Evolutionary conservation across 2,329 filamentous ascomycete genomes (phyloP).

Genomic region (Chrysoporthe cubensis): DNA sequence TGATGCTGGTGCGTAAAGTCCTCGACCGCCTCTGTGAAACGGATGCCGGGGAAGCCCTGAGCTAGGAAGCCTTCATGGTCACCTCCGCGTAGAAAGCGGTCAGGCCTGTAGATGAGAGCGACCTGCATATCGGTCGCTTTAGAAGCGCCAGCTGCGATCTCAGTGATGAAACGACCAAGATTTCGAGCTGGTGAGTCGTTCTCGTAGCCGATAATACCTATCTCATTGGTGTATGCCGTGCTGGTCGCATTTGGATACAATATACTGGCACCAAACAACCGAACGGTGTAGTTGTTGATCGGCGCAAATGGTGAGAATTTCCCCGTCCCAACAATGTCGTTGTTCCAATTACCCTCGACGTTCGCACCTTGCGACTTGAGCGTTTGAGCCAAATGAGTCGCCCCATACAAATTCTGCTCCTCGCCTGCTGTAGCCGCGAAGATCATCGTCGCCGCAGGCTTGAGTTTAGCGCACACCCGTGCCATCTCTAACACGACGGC

Average conservation of each 20-base stretch:
- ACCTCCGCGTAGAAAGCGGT: constrained; percentile 59
- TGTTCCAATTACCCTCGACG: constrained; percentile 61
- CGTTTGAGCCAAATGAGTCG: constrained; percentile 54
- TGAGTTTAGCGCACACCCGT: constrained; percentile 51
- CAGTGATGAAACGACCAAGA: constrained; percentile 57
- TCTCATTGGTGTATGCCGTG: constrained; percentile 19
- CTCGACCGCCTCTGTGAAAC: constrained; percentile 63
- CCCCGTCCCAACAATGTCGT: constrained; percentile 60
- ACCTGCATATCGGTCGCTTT: constrained; percentile 57
- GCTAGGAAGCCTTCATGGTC: constrained; percentile 60
- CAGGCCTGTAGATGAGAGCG: constrained; percentile 58
- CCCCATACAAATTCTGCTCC: constrained; percentile 59
- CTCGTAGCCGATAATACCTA: constrained; percentile 46
- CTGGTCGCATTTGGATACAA: constrained; percentile 26
- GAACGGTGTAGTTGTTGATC: constrained; percentile 48
- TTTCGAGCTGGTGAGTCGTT: constrained; percentile 52
- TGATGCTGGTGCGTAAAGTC: constrained; percentile 63
- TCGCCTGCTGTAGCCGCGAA: constrained; percentile 62
- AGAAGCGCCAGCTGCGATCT: constrained; percentile 52
- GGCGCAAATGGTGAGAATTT: constrained; percentile 43
- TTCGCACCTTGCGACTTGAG: constrained; percentile 55
- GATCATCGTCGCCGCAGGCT: constrained; percentile 56
- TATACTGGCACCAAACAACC: constrained; percentile 47
- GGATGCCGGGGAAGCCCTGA: constrained; percentile 57
- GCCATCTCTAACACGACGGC: constrained; percentile 59